Base-by-base conservation (phyloP, 192 early-diverging fungal species). In the Umbelopsis sp. region DNA sequence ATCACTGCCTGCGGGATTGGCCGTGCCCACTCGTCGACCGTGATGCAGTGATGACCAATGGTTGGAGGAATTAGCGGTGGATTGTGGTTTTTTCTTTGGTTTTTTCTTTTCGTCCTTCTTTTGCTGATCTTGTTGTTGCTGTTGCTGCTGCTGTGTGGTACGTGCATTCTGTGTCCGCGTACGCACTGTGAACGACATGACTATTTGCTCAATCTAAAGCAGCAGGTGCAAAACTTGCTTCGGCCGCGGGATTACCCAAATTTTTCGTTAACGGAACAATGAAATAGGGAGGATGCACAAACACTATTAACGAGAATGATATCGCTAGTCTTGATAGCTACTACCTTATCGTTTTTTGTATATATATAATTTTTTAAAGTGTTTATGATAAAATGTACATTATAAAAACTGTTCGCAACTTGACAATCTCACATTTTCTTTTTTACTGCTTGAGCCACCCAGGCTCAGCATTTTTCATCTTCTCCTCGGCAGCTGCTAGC, bases 101-200 rank as follows among this genome's bases (percentile, higher is more conserved):
- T 61, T 35, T 15, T 61, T 33, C 30, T 61, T 61, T 16, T 61
- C 27, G 16, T 61, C 13, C 15, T 25, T 61, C 16, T 35, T 30
- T 55, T 27, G 52, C 27, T 49, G 15, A 49, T 10, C 48, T 49
- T 49, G 27, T 30, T 30, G 27, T 30, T 30, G 48, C 48, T 49
- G 9, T 49, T 61, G 33, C 30, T 61, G 55, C 55, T 61, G 55
- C 27, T 61, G 55, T 1, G 55, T 35, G 12, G 55, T 61, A 18
- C 30, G 55, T 12, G 55, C 27, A 8, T 61, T 61, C 27, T 27
- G 27, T n/a, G 55, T 61, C 33, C 55, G 25, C 13, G 55, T 61
- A 30, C 55, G 55, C 18, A 61, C 55, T 61, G 55, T 61, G 55
- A 61, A 61, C 35, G 55, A 61, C 55, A 61, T 61, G 9, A 8